Percentiles rank a stretch among this genome's conserved stretches.
Conservation (phyloP, 2,329 filamentous ascomycete genomes). For the Diaporthe humulicola region DNA sequence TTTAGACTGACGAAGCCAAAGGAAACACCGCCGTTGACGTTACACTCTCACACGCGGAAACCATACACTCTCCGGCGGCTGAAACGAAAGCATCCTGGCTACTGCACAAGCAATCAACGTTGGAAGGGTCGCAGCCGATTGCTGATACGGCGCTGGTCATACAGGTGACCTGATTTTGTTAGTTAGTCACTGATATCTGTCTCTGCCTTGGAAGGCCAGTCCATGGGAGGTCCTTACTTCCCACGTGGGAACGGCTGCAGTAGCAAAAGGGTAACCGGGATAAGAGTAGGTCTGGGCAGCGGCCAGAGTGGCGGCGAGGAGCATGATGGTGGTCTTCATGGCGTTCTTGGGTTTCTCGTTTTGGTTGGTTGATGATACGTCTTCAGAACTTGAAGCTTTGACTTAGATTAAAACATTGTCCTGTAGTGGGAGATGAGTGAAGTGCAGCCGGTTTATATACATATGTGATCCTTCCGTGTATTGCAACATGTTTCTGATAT, state of each 20-base stretch:
- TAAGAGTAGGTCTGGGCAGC: no score
- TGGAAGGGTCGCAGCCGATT: neutral
- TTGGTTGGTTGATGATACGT: neutral
- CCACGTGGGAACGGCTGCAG: neutral
- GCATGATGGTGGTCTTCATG: slow-evolving; percentile 42
- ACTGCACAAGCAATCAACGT: neutral
- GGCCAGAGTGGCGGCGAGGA: neutral
- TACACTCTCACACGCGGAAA: neutral
- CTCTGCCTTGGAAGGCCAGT: neutral
- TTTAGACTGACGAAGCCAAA: neutral
- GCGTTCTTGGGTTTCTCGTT: slow-evolving; percentile 38
- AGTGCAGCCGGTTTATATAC: neutral
- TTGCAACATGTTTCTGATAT: no score
- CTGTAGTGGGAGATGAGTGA: accelerated
- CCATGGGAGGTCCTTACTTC: neutral
- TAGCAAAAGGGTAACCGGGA: no score
- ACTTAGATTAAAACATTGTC: accelerated
- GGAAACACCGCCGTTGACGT: neutral
- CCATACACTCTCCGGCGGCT: neutral
- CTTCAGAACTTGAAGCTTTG: neutral
- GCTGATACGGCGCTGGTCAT: slow-evolving; percentile 20
- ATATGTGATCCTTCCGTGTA: neutral
- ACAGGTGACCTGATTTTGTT: neutral
- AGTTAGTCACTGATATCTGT: neutral
- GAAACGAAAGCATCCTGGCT: neutral